Percentiles rank a stretch among this genome's conserved stretches.
Conservation (phyloP, 495 filamentous ascomycete genomes). For the Xylaria bambusicola region DNA sequence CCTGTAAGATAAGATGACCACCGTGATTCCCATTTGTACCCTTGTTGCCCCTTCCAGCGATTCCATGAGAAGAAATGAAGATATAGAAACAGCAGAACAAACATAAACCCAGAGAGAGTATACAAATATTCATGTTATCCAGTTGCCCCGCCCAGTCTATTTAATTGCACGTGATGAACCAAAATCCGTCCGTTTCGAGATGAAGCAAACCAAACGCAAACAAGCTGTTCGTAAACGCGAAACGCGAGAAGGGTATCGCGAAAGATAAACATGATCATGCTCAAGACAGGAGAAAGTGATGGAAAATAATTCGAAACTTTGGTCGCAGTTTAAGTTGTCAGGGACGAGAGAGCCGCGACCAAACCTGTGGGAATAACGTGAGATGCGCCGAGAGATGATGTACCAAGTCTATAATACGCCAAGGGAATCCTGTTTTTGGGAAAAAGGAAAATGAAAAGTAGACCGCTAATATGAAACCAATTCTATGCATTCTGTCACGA, state of each 20-base stretch:
- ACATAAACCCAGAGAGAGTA: not conserved
- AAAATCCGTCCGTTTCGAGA: constrained; percentile 20
- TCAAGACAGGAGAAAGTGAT: not conserved
- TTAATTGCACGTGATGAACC: constrained; percentile 23
- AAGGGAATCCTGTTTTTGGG: constrained; percentile 20
- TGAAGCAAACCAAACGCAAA: constrained; percentile 18
- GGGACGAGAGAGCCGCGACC: too few species aligned
- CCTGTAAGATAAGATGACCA: not conserved
- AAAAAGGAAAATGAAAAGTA: too few species aligned
- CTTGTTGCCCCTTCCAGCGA: not conserved
- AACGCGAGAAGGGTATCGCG: constrained; percentile 21
- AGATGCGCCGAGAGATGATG: constrained; percentile 26
- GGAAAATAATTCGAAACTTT: not conserved
- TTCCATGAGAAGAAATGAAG: not conserved
- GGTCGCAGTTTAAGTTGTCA: too few species aligned
- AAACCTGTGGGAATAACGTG: constrained; percentile 13
- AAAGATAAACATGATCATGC: not conserved
- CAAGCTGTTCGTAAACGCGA: constrained; percentile 15
- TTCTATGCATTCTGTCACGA: not conserved
- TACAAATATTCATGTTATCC: constrained; percentile 20
- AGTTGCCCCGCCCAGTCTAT: constrained; percentile 38
- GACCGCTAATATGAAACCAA: constrained; percentile 18
- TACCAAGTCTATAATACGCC: constrained; percentile 34
- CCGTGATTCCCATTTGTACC: constrained; percentile 7
- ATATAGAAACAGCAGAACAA: not conserved